phyloP scores from a whole-genome alignment of 176 grass and related monocot genomes.

The Elaeis guineensis region DNA sequence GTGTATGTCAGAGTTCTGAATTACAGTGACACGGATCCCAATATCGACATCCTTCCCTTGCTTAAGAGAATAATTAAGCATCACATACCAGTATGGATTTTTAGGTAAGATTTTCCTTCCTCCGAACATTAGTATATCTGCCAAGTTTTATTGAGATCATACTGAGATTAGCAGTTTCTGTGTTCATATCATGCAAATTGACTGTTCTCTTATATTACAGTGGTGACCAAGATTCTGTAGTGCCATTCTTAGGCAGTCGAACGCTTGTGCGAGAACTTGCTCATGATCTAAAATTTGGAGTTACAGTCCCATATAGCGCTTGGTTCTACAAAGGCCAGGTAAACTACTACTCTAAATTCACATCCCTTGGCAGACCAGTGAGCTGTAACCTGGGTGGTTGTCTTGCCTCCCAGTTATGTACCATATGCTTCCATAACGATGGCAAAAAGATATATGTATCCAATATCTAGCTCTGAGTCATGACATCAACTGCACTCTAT shows the following conservation, averaged over 20 bases:
- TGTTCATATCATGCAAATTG: no score
- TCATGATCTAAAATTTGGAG: conserved; percentile 52
- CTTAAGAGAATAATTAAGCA: conserved; percentile 74
- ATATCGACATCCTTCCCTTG: conserved; percentile 81
- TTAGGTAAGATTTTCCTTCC: conserved; percentile 46
- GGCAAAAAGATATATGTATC: no score
- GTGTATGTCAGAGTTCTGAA: conserved; percentile 54
- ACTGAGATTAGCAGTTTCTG: no score
- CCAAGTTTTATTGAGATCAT: no score
- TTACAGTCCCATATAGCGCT: conserved; percentile 65
- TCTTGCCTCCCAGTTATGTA: no score
- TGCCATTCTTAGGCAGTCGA: conserved; percentile 74
- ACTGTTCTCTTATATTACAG: conserved; percentile 22
- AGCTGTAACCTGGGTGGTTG: no score
- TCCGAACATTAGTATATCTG: background rate
- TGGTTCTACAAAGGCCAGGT: conserved; percentile 91
- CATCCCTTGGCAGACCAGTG: no score
- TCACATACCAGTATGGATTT: conserved; percentile 84
- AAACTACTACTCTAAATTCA: background rate
- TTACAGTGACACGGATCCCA: conserved; percentile 65
- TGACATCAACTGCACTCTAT: no score
- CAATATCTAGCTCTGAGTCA: no score
- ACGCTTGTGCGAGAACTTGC: conserved; percentile 89
- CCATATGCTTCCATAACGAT: no score
- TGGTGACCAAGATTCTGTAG: conserved; percentile 96